A percentile compares a stretch with the other conserved stretches of the same genome.
Evolutionary conservation across 352 stramenopile species (phyloP).

Genomic region (Phytophthora cajani): DNA sequence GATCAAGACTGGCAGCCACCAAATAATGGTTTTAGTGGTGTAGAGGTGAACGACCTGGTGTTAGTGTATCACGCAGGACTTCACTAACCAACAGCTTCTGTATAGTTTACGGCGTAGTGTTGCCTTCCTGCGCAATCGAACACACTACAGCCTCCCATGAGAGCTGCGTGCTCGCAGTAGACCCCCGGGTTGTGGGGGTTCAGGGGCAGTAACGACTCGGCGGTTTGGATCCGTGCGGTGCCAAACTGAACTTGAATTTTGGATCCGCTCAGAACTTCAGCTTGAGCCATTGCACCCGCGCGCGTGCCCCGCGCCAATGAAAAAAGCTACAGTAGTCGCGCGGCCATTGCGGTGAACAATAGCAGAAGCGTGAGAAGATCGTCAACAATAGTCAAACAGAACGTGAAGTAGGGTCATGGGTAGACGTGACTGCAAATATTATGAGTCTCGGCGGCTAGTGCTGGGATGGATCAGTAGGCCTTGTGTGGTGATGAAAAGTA

Average conservation of each 20-base stretch:
- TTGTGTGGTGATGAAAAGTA: too few relatives aligned
- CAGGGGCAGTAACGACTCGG: conserved; percentile 1
- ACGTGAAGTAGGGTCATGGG: too few relatives aligned
- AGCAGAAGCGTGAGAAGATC: background rate
- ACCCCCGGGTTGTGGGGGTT: background rate
- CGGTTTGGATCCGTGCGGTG: conserved; percentile 18
- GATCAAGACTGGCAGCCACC: too few relatives aligned
- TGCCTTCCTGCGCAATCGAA: too few relatives aligned
- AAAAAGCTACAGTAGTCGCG: conserved; percentile 6
- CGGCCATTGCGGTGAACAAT: background rate
- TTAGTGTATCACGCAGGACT: too few relatives aligned
- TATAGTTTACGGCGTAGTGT: too few relatives aligned
- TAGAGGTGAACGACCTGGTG: too few relatives aligned
- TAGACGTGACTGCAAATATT: background rate
- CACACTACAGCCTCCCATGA: background rate
- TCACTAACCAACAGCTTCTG: too few relatives aligned
- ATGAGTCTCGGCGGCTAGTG: too few relatives aligned
- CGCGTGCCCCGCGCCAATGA: conserved; percentile 10
- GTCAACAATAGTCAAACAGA: background rate
- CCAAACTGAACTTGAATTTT: conserved; percentile 32
- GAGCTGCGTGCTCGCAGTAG: too few relatives aligned
- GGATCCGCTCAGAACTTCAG: conserved; percentile 19
- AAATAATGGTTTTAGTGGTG: too few relatives aligned
- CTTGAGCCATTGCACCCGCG: conserved; percentile 14
- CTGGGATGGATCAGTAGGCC: too few relatives aligned